These are phyloP conservation scores for Aegilops umbellulata DNA, from an alignment of 176 grass and related monocot genomes.

Conservation along the genomic window DNA sequence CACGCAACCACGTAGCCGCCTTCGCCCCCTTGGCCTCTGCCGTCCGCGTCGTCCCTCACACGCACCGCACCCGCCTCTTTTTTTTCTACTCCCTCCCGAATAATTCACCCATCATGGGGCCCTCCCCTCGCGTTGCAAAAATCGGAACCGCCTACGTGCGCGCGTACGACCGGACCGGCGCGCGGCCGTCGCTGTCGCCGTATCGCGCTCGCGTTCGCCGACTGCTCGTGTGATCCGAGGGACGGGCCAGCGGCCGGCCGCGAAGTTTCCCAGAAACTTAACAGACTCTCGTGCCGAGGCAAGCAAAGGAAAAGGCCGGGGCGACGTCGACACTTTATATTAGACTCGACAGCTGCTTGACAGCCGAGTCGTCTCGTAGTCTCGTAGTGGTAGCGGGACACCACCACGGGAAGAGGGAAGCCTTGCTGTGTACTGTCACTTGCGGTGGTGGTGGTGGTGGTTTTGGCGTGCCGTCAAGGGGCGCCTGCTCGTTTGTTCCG, in stretches of 20 bases:
- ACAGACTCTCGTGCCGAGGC: too few species aligned
- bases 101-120: neutral
- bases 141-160: neutral
- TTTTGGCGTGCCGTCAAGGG: neutral
- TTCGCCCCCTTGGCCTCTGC: neutral
- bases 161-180: neutral
- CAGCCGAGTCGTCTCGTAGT: neutral
- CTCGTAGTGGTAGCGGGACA: neutral
- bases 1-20: slow-evolving; percentile 44
- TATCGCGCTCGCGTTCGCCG: neutral
- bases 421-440: too few species aligned
- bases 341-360: neutral
- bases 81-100: neutral
- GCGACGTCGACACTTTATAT: too few species aligned
- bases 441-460: neutral
- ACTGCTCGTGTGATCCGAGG: neutral
- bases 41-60: neutral
- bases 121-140: neutral
- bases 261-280: slow-evolving; percentile 28
- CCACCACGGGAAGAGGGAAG: too few species aligned
- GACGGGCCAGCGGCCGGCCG: neutral
- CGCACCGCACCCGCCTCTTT: neutral
- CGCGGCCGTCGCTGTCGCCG: neutral
- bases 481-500: neutral
- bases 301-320: too few species aligned